Evolutionary conservation across 441 rosid species (phyloP), one percentile per base, ranked within the genome.

Genomic region (Jatropha podagrica): DNA sequence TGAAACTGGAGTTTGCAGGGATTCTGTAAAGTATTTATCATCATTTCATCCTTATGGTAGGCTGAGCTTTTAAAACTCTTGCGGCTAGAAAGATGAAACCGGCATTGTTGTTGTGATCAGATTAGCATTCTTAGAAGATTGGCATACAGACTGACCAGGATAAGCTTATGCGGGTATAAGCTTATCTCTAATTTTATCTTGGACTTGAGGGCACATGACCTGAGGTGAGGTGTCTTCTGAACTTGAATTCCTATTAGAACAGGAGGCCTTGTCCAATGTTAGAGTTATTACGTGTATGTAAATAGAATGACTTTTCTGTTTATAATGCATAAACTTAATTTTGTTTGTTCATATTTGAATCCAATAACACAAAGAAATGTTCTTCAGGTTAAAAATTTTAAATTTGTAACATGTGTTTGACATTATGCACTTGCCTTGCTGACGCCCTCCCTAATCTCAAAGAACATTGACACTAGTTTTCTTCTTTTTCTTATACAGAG

Each of bases 401-500:
- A 18, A 27, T 23, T 23, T 4, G 60, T 26, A 61, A 27, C 15
- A 26, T 0, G 7, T 60, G 41, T 27, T 13, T 3, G 12, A 37
- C n/a, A 15, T 62, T 14, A 2, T 62, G 18, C 2, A 14, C 66
- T 13, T 62, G 23, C 59, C 59, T 55, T 55, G 20, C 59, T 58
- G 62, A 20, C 37, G 2, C 27, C 3, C 61, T n/a, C 32, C 13
- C 7, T 41, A 17, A 23, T 5, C 7, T 59, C 48, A 3, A 26
- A 58, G 10, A 58, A 7, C 14, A 27, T 4, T 46, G 32, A 55
- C 60, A 1, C 37, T 20, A 20, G 12, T 58, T 10, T 58, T 58
- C 62, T 54, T 27, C 4, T 51, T n/a, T 69, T 63, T 13, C 14
- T 17, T 67, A 10, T 38, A 27, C 77, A 89, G 92, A 81, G 91